phyloP scores from a whole-genome alignment of 2,329 filamentous ascomycete species.

The Madurella fahalii region DNA sequence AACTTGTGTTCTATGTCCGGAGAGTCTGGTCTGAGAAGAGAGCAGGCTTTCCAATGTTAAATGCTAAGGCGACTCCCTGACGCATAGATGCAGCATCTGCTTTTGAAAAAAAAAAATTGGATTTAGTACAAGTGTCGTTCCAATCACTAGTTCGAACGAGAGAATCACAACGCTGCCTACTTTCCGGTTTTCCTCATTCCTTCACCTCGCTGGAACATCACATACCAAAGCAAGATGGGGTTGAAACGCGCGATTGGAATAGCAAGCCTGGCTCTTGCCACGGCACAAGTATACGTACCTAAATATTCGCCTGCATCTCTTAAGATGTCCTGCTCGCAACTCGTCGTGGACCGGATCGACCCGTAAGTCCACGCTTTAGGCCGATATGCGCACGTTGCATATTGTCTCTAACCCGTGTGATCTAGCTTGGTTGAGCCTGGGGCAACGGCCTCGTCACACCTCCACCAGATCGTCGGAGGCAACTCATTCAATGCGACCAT shows the following conservation, averaged over 20 bases:
- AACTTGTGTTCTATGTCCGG: no score
- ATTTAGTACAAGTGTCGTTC: no score
- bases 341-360: slow-evolving; percentile 23
- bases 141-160: no score
- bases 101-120: no score
- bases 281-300: background rate
- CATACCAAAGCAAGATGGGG: background rate
- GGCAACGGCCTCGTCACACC: slow-evolving; percentile 11
- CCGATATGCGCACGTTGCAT: background rate
- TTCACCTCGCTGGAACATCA: no score
- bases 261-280: background rate
- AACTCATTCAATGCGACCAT: slow-evolving; percentile 21
- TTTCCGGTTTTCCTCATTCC: no score
- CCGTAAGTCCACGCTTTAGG: slow-evolving; percentile 11
- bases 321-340: slow-evolving; percentile 18
- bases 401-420: background rate
- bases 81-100: no score
- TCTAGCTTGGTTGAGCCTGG: slow-evolving; percentile 14
- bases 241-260: background rate
- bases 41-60: no score
- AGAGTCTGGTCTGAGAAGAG: no score
- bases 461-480: slow-evolving; percentile 22
- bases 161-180: no score
- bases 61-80: no score
- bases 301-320: background rate